Conservation (phyloP, 78 protist genomes). For the Mantamonas sphyraenae region DNA sequence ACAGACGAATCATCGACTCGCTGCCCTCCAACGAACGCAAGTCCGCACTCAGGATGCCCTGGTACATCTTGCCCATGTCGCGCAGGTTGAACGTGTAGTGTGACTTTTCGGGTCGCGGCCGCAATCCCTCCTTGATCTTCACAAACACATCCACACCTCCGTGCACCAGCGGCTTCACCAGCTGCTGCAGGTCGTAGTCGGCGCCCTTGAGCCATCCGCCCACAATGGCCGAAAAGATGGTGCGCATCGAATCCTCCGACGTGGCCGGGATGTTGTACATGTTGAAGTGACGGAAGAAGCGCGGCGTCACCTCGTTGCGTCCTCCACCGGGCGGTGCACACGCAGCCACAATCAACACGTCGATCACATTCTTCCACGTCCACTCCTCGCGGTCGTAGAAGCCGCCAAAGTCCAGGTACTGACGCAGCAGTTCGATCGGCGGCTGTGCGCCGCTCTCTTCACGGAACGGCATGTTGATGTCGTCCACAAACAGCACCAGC, state of each 20-base stretch:
- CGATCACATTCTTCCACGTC: constrained; percentile 33
- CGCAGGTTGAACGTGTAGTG: constrained; percentile 87
- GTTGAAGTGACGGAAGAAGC: constrained; percentile 53
- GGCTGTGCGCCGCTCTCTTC: constrained; percentile 73
- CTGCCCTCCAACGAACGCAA: background rate
- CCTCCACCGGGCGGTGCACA: constrained; percentile 85
- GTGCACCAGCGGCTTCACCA: constrained; percentile 29
- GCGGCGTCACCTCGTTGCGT: constrained; percentile 46
- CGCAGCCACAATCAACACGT: constrained; percentile 42
- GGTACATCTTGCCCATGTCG: constrained; percentile 49
- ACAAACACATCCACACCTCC: constrained; percentile 47
- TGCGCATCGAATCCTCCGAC: constrained; percentile 23
- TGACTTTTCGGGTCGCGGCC: constrained; percentile 70
- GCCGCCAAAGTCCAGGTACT: constrained; percentile 36
- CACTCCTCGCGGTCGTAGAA: constrained; percentile 27
- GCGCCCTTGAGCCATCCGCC: constrained; percentile 43
- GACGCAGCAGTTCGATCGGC: constrained; percentile 80
- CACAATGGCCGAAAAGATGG: constrained; percentile 49
- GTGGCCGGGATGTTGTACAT: constrained; percentile 38
- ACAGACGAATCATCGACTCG: constrained; percentile 21
- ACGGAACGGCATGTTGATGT: constrained; percentile 67
- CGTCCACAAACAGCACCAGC: constrained; percentile 61
- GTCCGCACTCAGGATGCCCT: constrained; percentile 39
- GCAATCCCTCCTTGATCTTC: constrained; percentile 20
- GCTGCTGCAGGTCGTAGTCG: background rate